Percentiles rank a stretch among this genome's conserved stretches.
Conservation (phyloP, 2,329 filamentous ascomycete genomes). For the Helminthosporium solani region DNA sequence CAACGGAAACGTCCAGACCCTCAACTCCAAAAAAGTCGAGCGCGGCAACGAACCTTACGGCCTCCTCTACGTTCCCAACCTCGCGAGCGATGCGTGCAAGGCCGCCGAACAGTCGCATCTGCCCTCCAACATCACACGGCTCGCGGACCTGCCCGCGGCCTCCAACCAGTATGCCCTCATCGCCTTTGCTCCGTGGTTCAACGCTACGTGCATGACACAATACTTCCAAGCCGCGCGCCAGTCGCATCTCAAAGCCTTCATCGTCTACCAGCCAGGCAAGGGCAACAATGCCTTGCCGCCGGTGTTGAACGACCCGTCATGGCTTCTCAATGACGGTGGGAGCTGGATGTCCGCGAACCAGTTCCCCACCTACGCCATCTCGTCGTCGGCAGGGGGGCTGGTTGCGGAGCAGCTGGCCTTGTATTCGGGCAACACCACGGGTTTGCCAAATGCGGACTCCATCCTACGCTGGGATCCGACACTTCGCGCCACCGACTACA, state of each 20-base stretch:
- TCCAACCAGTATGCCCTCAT: constrained; percentile 69
- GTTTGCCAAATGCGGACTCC: constrained; percentile 42
- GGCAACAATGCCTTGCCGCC: constrained; percentile 64
- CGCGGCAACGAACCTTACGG: constrained; percentile 67
- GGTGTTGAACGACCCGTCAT: constrained; percentile 61
- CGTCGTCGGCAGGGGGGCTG: constrained; percentile 63
- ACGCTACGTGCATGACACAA: constrained; percentile 66
- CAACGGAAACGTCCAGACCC: constrained; percentile 66
- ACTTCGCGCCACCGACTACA: constrained; percentile 45
- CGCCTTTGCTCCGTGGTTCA: constrained; percentile 85
- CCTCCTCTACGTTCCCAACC: constrained; percentile 80
- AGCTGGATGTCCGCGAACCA: constrained; percentile 70
- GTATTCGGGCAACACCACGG: constrained; percentile 74
- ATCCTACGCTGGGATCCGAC: constrained; percentile 30
- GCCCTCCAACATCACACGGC: constrained; percentile 72
- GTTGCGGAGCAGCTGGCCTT: constrained; percentile 71
- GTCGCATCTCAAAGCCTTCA: constrained; percentile 56
- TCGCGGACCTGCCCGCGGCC: constrained; percentile 61
- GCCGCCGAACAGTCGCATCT: constrained; percentile 65
- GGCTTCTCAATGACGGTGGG: constrained; percentile 69
- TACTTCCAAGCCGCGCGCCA: constrained; percentile 68
- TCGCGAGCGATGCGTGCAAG: constrained; percentile 64
- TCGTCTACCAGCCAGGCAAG: constrained; percentile 56
- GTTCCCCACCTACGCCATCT: constrained; percentile 82
- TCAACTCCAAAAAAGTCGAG: constrained; percentile 67